phyloP scores from a whole-genome alignment of 768 basidiomycete species.

The Cubamyces sp. region DNA sequence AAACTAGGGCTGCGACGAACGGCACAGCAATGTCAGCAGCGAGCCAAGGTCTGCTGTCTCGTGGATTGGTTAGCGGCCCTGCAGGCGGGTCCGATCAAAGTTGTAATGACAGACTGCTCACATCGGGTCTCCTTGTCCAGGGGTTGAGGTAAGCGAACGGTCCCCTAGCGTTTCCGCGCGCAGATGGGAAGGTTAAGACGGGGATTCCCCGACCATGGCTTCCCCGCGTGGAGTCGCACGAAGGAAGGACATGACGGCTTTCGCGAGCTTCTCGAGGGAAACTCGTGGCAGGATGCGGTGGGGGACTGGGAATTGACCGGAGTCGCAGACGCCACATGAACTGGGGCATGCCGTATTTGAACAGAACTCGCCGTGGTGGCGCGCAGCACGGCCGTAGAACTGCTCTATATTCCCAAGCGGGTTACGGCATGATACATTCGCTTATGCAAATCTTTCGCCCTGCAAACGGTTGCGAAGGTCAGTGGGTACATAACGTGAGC shows the following conservation, averaged over 20 bases:
- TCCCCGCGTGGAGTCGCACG: not conserved
- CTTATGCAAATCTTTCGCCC: no score
- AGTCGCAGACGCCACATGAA: constrained; percentile 9
- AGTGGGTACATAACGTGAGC: no score
- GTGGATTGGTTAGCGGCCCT: not conserved
- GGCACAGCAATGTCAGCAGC: not conserved
- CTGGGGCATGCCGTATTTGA: not conserved
- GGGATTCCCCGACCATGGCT: not conserved
- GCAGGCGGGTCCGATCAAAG: constrained; percentile 8
- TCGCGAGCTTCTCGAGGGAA: not conserved
- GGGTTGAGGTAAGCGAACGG: no score
- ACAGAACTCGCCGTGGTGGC: not conserved
- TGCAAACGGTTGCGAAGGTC: no score
- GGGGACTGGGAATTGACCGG: constrained; percentile 4
- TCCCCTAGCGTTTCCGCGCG: no score
- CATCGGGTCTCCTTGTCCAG: no score
- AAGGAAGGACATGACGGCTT: not conserved
- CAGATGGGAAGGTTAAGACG: no score
- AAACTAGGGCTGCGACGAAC: constrained; percentile 3
- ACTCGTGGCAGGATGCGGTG: not conserved
- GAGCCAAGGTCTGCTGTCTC: not conserved
- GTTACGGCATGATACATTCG: not conserved
- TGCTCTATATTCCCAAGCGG: not conserved
- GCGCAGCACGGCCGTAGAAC: not conserved
- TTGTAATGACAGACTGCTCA: not conserved